Evolutionary conservation across 805 yeast genomes (phyloP), one percentile per base, ranked within the genome.

Genomic region (Lipomyces chichibuensis): DNA sequence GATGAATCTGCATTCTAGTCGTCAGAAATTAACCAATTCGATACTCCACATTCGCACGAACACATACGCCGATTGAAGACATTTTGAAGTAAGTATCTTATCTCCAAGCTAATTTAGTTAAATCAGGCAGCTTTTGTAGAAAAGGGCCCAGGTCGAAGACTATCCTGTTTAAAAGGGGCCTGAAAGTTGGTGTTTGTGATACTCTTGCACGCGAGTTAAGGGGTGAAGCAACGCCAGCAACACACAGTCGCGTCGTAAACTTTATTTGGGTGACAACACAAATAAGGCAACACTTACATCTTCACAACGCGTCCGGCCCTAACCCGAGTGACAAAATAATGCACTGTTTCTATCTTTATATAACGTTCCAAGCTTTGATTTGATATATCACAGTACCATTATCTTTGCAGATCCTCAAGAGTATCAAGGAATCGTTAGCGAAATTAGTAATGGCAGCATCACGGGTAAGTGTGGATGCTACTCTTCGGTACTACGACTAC

Each of bases 1-100:
- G 81, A 62, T 88, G 81, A 66, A 85, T 73, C 62, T 71, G 39
- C 35, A 55, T 23, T 27, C 4, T 3, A 7, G 14, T 11, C 9
- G n/a, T 52, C 39, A 56, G 43, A 2, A 2, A 27, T 20, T 3
- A 27, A 14, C 20, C 33, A 6, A 32, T 32, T 14, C 32, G 57
- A 27, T 7, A 27, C 20, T 5, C 11, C 5, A 23, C 9, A 43
- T 17, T 1, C 3, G 23, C 46, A 4, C 13, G 14, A 20, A 8
- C 27, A 59, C 61, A 20, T 59, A 59, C 61, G 6, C 55, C 55
- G 61, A 29, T 29, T 39, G 61, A 59, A n/a, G 61, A 39, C 61
- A 59, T 59, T 43, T n/a, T 59, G 33, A 13, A 25, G 29, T 17
- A 29, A 9, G 1, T 52, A 52, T 52, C 49, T n/a, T n/a, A 17